Evolutionary conservation across 805 yeast genomes (phyloP), one percentile per base, ranked within the genome.

Genomic region (Candida hungchunana): DNA sequence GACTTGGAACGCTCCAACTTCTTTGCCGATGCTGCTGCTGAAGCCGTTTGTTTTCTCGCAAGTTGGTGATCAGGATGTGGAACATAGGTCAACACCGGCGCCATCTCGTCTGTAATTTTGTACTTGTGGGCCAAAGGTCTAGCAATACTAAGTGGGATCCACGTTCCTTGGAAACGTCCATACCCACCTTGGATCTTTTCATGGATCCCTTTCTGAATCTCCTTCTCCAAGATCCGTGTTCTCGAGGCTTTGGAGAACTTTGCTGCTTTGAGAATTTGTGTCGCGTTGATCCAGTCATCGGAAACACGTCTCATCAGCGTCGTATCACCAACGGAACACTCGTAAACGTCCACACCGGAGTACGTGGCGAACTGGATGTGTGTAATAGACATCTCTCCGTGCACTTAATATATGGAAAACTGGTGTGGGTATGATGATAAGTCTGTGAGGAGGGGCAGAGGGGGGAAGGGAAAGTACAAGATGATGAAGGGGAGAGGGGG

Each of bases 211-310:
- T 66, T 69, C 51, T 77, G 86, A 16, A 83, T 84, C 44, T 84
- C 93, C 46, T 71, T 76, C 52, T 84, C 93, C 42, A 84, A 61
- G 29, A 84, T 73, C 51, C 82, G 75, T 2, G 93, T 83, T 58
- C 95, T 63, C 51, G 79, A 82, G 2, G 89, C 83, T 59, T 84
- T 84, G 28, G 86, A 82, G 50, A 79, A 80, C 42, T 80, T 76
- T 24, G 89, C 88, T 41, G 83, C 77, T 55, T 84, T 83, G 47
- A 84, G 64, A 24, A 83, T 79, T 55, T 84, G 95, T 1, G 94
- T 84, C 16, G 88, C 87, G 54, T 84, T 84, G 36, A 93, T 87
- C 97, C 97, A 93, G 49, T 89, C 84, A 58, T 93, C 98, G 32
- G 73, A 69, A 42, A 85, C 79, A 39, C 97, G 70, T 50, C 97